Conservation (phyloP, 225 moss, liverwort and hornwort genomes). For the Bryum argenteum region DNA sequence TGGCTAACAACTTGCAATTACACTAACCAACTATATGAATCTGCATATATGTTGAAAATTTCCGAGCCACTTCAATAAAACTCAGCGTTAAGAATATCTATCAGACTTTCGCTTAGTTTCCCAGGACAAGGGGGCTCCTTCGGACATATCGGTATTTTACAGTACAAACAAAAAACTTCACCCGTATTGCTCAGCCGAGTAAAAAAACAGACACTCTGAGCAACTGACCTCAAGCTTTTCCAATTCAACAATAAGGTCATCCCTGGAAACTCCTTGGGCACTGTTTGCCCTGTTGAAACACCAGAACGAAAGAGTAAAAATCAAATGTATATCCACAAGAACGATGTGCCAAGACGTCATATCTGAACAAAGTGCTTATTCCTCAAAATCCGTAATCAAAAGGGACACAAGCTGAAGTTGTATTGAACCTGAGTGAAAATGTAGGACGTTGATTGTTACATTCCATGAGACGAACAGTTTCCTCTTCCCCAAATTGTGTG, state of each 20-base stretch:
- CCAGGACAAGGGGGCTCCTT: background rate
- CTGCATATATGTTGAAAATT: background rate
- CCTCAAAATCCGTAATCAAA: background rate
- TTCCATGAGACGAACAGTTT: conserved; percentile 65
- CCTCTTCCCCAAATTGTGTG: conserved; percentile 65
- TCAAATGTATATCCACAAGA: background rate
- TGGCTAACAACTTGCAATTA: background rate
- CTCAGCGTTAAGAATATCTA: background rate
- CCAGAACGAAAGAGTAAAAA: conserved; percentile 1
- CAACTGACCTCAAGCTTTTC: conserved; percentile 69
- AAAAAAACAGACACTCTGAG: background rate
- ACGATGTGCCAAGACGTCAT: conserved; percentile 15
- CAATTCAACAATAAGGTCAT: conserved; percentile 58
- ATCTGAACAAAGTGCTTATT: background rate
- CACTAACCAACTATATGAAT: background rate
- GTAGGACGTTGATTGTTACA: conserved; percentile 75
- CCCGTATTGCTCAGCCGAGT: background rate
- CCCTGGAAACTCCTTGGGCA: conserved; percentile 60
- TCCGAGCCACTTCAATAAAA: background rate
- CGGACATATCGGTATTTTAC: background rate
- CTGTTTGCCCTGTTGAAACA: conserved; percentile 60
- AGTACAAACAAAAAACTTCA: background rate
- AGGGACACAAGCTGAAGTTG: background rate
- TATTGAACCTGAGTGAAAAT: conserved; percentile 66
- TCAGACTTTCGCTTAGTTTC: background rate